Evolutionary conservation across 78 protist genomes (phyloP), one percentile per base, ranked within the genome.

Genomic region (Capsaspora owczarzaki): DNA sequence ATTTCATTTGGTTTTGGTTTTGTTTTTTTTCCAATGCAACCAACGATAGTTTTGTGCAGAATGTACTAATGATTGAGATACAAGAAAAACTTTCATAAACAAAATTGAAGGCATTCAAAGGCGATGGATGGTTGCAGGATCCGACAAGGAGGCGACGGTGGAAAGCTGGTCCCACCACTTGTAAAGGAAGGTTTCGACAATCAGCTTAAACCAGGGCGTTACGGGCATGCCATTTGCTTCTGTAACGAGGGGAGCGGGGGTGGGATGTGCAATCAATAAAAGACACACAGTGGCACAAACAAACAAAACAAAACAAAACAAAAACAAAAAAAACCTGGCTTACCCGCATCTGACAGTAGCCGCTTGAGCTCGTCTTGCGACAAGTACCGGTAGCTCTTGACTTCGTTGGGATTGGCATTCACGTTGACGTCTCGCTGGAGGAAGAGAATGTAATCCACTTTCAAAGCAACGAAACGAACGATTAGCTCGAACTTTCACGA

Each of bases 391-490:
- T 38, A 20, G 8, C 41, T 88, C 23, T 42, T 5, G 27, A 90
- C 85, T 47, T 90, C 93, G 76, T 86, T 85, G 41, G 75, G 76
- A 79, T 80, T 81, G 70, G 78, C 60, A 10, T 33, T 29, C 41
- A 76, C 20, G 8, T 6, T 37, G 20, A 86, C 85, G 46, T 82
- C 84, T 41, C 25, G 8, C 68, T 80, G 53, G 14, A 61, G 44
- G 0, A 90, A 29, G 35, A 90, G 74, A 35, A 86, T 74, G 86
- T 90, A 87, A 79, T 90, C 93, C 40, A 86, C 80, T 83, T 42
- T 19, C 40, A 0, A 0, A 0, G n/a, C 68, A 37, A 22, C 33
- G 72, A 0, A 38, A 1, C n/a, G 14, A 33, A 8, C 35, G 41
- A 25, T 2, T 2, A 63, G 25, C 19, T 4, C 14, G 35, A 63